A percentile compares a stretch with the other conserved stretches of the same genome.
Evolutionary conservation across 345 rosid species (phyloP).

Genomic region (thale cress (Arabidopsis thaliana)): DNA sequence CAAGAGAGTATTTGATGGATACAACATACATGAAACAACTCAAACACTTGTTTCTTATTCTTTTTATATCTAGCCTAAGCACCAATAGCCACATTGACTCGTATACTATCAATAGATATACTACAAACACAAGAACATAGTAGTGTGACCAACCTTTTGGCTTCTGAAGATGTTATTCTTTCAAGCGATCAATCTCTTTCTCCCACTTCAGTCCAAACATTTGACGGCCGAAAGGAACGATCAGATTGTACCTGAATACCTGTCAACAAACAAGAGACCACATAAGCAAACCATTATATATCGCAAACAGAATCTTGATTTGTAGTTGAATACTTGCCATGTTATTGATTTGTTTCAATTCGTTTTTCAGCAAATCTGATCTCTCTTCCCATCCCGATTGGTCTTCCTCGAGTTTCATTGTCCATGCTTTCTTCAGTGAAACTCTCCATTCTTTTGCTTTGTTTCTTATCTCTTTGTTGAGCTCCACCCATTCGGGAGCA

Average conservation of each 20-base stretch:
- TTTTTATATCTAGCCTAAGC: constrained; percentile 7
- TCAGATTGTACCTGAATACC: constrained; percentile 85
- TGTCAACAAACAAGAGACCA: constrained; percentile 37
- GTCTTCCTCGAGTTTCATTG: constrained; percentile 52
- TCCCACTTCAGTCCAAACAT: constrained; percentile 91
- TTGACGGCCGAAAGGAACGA: constrained; percentile 89
- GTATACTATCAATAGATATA: constrained; percentile 23
- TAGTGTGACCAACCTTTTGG: constrained; percentile 33
- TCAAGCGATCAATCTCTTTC: constrained; percentile 70
- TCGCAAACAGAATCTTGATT: constrained; percentile 6
- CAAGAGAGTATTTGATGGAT: constrained; percentile 14
- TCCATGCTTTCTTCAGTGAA: constrained; percentile 81
- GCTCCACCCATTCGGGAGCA: constrained; percentile 95
- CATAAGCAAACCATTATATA: background rate
- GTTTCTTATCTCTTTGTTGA: constrained; percentile 79
- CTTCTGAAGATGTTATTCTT: constrained; percentile 45
- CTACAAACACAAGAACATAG: constrained; percentile 29
- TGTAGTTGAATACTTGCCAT: constrained; percentile 53
- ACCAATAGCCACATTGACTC: constrained; percentile 29
- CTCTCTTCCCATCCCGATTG: constrained; percentile 58
- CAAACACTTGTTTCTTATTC: constrained; percentile 15
- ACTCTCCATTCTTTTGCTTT: constrained; percentile 68
- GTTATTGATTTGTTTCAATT: constrained; percentile 69
- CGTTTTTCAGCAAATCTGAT: constrained; percentile 54
- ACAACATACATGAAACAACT: constrained; percentile 8